Percentiles rank a stretch among this genome's conserved stretches.
These are phyloP conservation scores for Cryptomeria japonica DNA, from an alignment of 75 land plant species.

Conservation along the genomic window DNA sequence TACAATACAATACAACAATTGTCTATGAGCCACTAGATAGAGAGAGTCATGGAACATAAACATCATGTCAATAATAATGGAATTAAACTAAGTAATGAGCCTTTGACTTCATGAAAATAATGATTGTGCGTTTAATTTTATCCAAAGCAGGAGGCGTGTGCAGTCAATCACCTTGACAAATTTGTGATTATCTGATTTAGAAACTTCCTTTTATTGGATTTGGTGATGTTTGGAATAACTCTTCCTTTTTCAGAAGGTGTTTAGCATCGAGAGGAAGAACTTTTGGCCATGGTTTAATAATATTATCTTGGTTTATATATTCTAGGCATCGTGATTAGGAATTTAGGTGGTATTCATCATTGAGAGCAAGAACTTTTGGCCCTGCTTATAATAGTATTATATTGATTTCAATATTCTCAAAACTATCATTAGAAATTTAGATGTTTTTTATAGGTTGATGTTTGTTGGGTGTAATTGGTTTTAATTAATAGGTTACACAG, in stretches of 20 bases:
- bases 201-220: neutral
- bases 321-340: neutral
- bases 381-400: too few relatives aligned
- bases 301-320: neutral
- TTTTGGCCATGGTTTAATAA: neutral
- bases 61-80: neutral
- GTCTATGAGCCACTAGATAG: neutral
- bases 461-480: too few relatives aligned
- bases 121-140: conserved; percentile 1
- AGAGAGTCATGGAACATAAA: too few relatives aligned
- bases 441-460: too few relatives aligned
- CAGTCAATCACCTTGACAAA: neutral
- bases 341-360: too few relatives aligned
- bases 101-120: conserved; percentile 1
- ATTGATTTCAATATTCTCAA: too few relatives aligned
- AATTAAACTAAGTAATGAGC: neutral
- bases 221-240: neutral
- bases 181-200: neutral
- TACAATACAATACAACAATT: neutral
- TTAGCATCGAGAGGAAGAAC: neutral
- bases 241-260: neutral
- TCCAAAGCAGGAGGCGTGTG: neutral
- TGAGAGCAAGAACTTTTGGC: too few relatives aligned
- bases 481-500: too few relatives aligned
- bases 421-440: too few relatives aligned